phyloP scores from a whole-genome alignment of 2,329 filamentous ascomycete genomes.

The Pyrenochaeta sp. region DNA sequence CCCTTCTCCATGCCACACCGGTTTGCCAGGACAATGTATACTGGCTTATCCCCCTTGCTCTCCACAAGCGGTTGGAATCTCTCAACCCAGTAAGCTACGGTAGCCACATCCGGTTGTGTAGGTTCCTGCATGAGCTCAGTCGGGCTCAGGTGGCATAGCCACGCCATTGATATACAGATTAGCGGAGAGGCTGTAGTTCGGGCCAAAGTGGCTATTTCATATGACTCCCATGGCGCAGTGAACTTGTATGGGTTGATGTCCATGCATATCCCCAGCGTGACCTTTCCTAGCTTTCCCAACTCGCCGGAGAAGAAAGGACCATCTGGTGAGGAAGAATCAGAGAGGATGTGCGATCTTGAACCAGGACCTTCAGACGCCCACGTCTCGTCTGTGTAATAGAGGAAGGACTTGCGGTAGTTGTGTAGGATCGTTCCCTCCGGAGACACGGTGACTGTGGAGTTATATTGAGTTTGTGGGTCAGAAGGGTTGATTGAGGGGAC shows the following conservation, averaged over 20 bases:
- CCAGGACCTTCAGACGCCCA: slow-evolving; percentile 64
- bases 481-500: slow-evolving; percentile 26
- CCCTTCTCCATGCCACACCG: slow-evolving; percentile 71
- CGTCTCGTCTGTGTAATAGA: slow-evolving; percentile 72
- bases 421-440: slow-evolving; percentile 61
- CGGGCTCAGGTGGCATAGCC: slow-evolving; percentile 68
- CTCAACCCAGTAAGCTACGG: slow-evolving; percentile 76
- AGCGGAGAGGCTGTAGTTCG: slow-evolving; percentile 65
- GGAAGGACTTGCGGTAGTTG: slow-evolving; percentile 70
- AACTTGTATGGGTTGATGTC: slow-evolving; percentile 71
- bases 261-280: slow-evolving; percentile 61
- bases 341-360: slow-evolving; percentile 27
- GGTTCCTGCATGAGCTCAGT: slow-evolving; percentile 57
- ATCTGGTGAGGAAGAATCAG: slow-evolving; percentile 25
- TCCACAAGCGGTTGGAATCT: slow-evolving; percentile 68
- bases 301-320: slow-evolving; percentile 46
- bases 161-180: slow-evolving; percentile 78
- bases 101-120: slow-evolving; percentile 71
- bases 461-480: slow-evolving; percentile 57
- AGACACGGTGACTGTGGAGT: slow-evolving; percentile 66
- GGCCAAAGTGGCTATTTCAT: slow-evolving; percentile 66
- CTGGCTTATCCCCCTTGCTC: slow-evolving; percentile 53
- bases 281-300: slow-evolving; percentile 45
- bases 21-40: slow-evolving; percentile 76
- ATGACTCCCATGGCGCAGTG: slow-evolving; percentile 63